Conservation (phyloP, 2,329 filamentous ascomycete genomes). For the Hirsutella minnesotensis region DNA sequence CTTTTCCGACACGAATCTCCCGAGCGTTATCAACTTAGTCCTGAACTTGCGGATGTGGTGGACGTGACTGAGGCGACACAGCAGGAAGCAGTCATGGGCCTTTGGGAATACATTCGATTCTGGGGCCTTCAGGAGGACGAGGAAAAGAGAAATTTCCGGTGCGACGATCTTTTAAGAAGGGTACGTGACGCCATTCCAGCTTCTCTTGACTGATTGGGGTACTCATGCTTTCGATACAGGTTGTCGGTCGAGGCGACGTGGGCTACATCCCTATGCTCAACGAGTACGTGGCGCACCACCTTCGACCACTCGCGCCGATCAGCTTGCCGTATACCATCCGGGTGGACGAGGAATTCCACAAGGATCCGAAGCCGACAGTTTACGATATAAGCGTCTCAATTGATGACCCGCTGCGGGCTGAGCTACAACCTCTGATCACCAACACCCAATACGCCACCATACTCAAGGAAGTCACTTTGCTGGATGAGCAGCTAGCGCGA, state of each 20-base stretch:
- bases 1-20: slow-evolving; percentile 74
- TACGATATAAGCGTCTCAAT: slow-evolving; percentile 82
- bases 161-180: slow-evolving; percentile 69
- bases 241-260: slow-evolving; percentile 61
- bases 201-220: neutral
- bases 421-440: slow-evolving; percentile 52
- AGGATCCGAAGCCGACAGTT: slow-evolving; percentile 63
- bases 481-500: slow-evolving; percentile 79
- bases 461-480: slow-evolving; percentile 60
- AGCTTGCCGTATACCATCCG: slow-evolving; percentile 86
- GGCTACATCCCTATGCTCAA: slow-evolving; percentile 80
- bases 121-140: slow-evolving; percentile 87
- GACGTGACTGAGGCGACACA: slow-evolving; percentile 81
- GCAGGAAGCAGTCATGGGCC: slow-evolving; percentile 75
- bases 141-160: slow-evolving; percentile 84
- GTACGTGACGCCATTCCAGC: slow-evolving; percentile 32
- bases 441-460: slow-evolving; percentile 59
- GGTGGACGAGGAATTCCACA: slow-evolving; percentile 74
- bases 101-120: slow-evolving; percentile 90
- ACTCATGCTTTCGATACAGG: slow-evolving; percentile 29
- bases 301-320: slow-evolving; percentile 69
- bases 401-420: slow-evolving; percentile 66
- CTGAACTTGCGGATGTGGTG: slow-evolving; percentile 68
- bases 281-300: slow-evolving; percentile 67
- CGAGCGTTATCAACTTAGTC: slow-evolving; percentile 71